A percentile compares a stretch with the other conserved stretches of the same genome.
Evolutionary conservation across 2,329 filamentous ascomycete genomes (phyloP).

Genomic region (Penicillium sp.): DNA sequence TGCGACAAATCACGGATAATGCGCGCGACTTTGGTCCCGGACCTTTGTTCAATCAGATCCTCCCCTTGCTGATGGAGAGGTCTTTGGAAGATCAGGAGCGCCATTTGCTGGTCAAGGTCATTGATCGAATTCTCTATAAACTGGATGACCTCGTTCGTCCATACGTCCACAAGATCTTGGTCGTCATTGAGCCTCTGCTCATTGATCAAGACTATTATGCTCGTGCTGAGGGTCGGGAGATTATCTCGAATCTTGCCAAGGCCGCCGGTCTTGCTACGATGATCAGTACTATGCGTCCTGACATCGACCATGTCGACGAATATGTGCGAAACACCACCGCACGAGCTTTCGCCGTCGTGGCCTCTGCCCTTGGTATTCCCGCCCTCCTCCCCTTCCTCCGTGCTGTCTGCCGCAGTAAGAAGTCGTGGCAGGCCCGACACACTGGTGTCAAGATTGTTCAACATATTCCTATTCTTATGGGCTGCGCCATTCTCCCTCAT

Average conservation of each 20-base stretch:
- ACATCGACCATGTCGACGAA: slow-evolving; percentile 97
- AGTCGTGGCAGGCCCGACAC: slow-evolving; percentile 97
- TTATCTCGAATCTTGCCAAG: slow-evolving; percentile 96
- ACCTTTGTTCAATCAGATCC: slow-evolving; percentile 92
- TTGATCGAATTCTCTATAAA: slow-evolving; percentile 97
- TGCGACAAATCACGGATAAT: slow-evolving; percentile 96
- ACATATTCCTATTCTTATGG: slow-evolving; percentile 98
- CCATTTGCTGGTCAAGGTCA: slow-evolving; percentile 97
- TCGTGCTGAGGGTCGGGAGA: slow-evolving; percentile 94
- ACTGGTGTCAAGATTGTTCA: slow-evolving; percentile 99
- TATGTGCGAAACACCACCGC: slow-evolving; percentile 98
- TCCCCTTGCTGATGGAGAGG: slow-evolving; percentile 97
- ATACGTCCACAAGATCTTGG: slow-evolving; percentile 96
- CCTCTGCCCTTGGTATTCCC: slow-evolving; percentile 91
- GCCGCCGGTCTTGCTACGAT: slow-evolving; percentile 95
- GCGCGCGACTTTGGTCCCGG: slow-evolving; percentile 93
- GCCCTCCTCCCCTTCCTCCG: slow-evolving; percentile 90
- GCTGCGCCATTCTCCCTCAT: slow-evolving; percentile 91
- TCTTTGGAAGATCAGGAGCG: slow-evolving; percentile 96
- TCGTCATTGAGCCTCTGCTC: slow-evolving; percentile 97
- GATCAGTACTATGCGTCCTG: slow-evolving; percentile 98
- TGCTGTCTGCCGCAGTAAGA: slow-evolving; percentile 95
- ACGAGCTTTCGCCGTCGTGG: slow-evolving; percentile 93
- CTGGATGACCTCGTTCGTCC: slow-evolving; percentile 93
- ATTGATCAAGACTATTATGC: slow-evolving; percentile 99